Evolutionary conservation across 345 rosid species (phyloP).

Genomic region (Salix koriyanagi): DNA sequence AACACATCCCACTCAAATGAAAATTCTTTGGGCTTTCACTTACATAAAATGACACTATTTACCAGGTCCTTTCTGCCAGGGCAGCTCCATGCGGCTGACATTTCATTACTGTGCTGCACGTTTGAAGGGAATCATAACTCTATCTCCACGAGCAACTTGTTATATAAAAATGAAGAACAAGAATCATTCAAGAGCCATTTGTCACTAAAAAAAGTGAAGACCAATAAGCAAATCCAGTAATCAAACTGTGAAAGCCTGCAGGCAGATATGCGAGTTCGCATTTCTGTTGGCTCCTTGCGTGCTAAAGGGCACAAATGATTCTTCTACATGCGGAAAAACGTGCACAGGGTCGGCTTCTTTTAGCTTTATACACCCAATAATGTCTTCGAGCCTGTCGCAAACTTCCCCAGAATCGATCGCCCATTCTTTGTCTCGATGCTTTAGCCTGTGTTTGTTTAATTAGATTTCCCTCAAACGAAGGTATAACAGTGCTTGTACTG

Average conservation of each 20-base stretch:
- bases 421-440: no score
- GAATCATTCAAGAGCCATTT: no score
- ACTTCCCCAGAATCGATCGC: background rate
- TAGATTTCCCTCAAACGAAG: background rate
- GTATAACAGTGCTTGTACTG: background rate
- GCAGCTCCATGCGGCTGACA: no score
- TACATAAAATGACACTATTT: no score
- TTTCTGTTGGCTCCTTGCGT: background rate
- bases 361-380: slow-evolving; percentile 7
- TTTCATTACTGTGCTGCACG: no score
- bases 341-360: slow-evolving; percentile 2
- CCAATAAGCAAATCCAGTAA: background rate
- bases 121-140: no score
- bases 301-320: background rate
- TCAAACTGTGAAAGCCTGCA: background rate
- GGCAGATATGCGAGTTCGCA: background rate
- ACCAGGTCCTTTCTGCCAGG: no score
- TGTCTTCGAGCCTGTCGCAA: slow-evolving; percentile 20
- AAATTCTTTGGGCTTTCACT: no score
- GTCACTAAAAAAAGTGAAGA: background rate
- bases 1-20: no score
- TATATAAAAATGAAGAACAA: no score
- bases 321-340: slow-evolving; percentile 1
- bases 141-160: no score
- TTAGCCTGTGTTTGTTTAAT: background rate